Percentiles rank a stretch among this genome's conserved stretches.
These are phyloP conservation scores for Coemansia sp. DNA, from an alignment of 192 early-diverging fungal genomes.

Conservation along the genomic window DNA sequence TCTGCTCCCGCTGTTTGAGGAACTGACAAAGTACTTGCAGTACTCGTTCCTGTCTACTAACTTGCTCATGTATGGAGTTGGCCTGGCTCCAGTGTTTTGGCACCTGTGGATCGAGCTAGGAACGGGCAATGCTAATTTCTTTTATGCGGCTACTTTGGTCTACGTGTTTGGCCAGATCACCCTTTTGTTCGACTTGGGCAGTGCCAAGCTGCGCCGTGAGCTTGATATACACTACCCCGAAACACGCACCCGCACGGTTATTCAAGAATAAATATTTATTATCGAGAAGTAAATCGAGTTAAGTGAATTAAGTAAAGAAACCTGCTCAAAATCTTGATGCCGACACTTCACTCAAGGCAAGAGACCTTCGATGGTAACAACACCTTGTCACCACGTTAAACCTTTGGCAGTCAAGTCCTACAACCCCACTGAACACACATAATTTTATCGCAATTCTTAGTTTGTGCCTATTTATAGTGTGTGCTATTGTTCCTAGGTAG, in stretches of 20 bases:
- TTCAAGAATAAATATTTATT: slow-evolving; percentile 36
- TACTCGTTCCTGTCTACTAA: slow-evolving; percentile 76
- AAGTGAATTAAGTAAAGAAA: too few species aligned
- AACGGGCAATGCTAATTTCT: slow-evolving; percentile 97
- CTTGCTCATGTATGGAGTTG: slow-evolving; percentile 72
- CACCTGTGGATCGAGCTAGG: slow-evolving; percentile 96
- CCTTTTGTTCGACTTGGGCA: slow-evolving; percentile 84
- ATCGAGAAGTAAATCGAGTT: too few species aligned
- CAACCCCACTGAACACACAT: too few species aligned
- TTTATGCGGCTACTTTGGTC: slow-evolving; percentile 95
- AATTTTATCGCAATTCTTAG: too few species aligned
- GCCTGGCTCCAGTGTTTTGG: slow-evolving; percentile 90
- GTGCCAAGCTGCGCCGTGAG: slow-evolving; percentile 74
- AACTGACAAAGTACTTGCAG: slow-evolving; percentile 91
- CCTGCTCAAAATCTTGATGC: too few species aligned
- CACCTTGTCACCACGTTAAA: too few species aligned
- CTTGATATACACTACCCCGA: slow-evolving; percentile 71
- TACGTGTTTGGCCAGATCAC: slow-evolving; percentile 87
- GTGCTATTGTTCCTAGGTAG: too few species aligned
- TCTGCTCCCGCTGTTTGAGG: slow-evolving; percentile 78
- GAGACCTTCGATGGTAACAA: slow-evolving; percentile 57
- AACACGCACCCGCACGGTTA: slow-evolving; percentile 33
- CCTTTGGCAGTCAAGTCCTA: too few species aligned
- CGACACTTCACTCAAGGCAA: too few species aligned
- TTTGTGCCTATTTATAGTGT: too few species aligned